Percentiles rank a stretch among this genome's conserved stretches.
phyloP scores from a whole-genome alignment of 345 rosid species.

The Melaleuca alternifolia region DNA sequence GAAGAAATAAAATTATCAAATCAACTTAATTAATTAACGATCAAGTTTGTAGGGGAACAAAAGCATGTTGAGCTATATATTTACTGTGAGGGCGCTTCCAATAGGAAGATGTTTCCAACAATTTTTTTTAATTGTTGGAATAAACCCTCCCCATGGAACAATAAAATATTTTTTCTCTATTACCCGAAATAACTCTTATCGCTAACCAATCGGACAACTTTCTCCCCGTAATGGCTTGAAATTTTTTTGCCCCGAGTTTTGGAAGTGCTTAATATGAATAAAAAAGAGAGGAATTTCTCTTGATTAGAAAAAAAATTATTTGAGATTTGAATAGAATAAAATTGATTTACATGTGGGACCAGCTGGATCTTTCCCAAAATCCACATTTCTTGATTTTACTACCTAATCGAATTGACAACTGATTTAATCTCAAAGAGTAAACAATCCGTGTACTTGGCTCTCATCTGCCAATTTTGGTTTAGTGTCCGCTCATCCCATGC shows the following conservation, averaged over 20 bases:
- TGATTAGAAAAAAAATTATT: not conserved
- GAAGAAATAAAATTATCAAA: not conserved
- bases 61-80: no score
- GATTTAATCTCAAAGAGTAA: not conserved
- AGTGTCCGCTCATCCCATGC: not conserved
- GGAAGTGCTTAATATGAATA: not conserved
- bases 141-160: no score
- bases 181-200: no score
- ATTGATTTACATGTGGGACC: not conserved
- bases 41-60: not conserved
- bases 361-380: not conserved
- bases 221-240: not conserved
- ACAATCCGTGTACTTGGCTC: not conserved
- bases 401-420: not conserved
- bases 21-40: not conserved
- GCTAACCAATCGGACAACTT: no score
- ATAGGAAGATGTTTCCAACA: no score
- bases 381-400: not conserved
- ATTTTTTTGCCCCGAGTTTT: fast-evolving
- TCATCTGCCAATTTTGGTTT: not conserved
- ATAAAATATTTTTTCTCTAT: no score
- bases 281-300: not conserved
- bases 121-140: no score
- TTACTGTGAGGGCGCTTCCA: no score
- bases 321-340: not conserved